Evolutionary conservation across 164 flowering plant species (phyloP), one percentile per base, ranked within the genome.

Genomic region (Saururus chinensis): DNA sequence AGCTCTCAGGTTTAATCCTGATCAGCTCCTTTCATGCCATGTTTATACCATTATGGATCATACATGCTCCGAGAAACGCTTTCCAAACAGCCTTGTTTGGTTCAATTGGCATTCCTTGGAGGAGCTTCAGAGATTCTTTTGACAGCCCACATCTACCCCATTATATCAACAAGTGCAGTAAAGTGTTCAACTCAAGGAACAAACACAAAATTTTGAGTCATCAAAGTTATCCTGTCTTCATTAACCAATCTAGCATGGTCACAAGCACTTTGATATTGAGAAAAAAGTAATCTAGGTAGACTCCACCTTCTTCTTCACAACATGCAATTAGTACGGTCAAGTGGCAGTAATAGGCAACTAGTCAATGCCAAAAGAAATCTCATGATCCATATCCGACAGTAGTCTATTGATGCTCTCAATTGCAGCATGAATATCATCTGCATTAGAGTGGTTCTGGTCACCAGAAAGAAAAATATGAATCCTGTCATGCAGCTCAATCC

Each of bases 1-100:
- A 66, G 41, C 64, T 66, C 59, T 53, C 49, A 42, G 78, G 73
- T 57, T 69, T 70, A 53, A 71, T 45, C 23, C 13, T 62, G 48
- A 61, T 61, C 30, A 67, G 45, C 30, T 53, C 70, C 65, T 62
- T 55, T 20, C n/a, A 9, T 17, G 70, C 70, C 48, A 67, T 23
- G 54, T 67, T 56, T 24, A 67, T 0, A 37, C 61, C 53, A 17
- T 54, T 61, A 51, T 67, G 70, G 51, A 61, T 53, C 53, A 55
- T 67, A 23, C 60, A 56, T 56, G 65, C 70, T 26, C 65, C 60
- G n/a, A 61, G 70, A 56, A 67, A 61, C 22, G 70, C 65, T 20
- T 65, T 64, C 65, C 70, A 67, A 4, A 67, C 65, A 55, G 70
- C 53, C 26, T 30, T 56, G 20, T 67, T 64, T 23, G 61, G 65